A percentile compares a stretch with the other conserved stretches of the same genome.
These are phyloP conservation scores for Leishmania gerbilli DNA, from an alignment of 208 protist species.

Conservation along the genomic window DNA sequence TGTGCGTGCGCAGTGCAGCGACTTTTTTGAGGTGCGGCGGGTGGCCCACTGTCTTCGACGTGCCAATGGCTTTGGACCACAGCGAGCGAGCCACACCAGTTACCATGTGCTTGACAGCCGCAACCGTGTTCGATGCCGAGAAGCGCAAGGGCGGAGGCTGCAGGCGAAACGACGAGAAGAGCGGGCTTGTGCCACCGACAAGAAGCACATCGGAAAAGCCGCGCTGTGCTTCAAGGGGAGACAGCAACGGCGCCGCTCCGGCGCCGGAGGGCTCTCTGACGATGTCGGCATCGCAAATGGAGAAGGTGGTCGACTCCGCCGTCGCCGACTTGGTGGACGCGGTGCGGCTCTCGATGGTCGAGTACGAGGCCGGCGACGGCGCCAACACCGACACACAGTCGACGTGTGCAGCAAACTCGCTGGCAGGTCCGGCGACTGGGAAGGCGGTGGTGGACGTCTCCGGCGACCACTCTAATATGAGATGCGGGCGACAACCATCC, in stretches of 20 bases:
- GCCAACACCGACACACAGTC: conserved; percentile 40
- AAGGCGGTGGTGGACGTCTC: conserved; percentile 46
- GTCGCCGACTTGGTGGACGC: conserved; percentile 8
- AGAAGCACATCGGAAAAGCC: conserved; percentile 37
- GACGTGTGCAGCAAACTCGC: conserved; percentile 53
- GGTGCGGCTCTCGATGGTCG: conserved; percentile 44
- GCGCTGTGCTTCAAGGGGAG: conserved; percentile 5
- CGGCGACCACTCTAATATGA: conserved; percentile 62
- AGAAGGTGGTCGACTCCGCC: conserved; percentile 13
- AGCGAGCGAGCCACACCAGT: conserved; percentile 44
- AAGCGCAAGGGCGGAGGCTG: conserved; percentile 38
- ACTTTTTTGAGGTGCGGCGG: conserved; percentile 37
- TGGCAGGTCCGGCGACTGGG: conserved; percentile 65
- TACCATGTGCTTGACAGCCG: conserved; percentile 52
- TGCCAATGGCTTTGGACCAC: conserved; percentile 36
- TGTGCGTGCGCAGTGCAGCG: conserved; percentile 20
- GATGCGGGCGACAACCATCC: conserved; percentile 64
- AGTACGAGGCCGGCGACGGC: conserved; percentile 29
- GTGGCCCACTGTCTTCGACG: conserved; percentile 5
- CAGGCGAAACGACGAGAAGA: conserved; percentile 58
- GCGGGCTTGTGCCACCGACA: conserved; percentile 55
- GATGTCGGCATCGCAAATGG: conserved; percentile 29
- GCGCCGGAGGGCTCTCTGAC: conserved; percentile 1
- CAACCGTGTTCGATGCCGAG: conserved; percentile 47
- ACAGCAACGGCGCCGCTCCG: conserved; percentile 12